phyloP scores from a whole-genome alignment of 306 rosid species.

The Oxytropis ochrocephala region DNA sequence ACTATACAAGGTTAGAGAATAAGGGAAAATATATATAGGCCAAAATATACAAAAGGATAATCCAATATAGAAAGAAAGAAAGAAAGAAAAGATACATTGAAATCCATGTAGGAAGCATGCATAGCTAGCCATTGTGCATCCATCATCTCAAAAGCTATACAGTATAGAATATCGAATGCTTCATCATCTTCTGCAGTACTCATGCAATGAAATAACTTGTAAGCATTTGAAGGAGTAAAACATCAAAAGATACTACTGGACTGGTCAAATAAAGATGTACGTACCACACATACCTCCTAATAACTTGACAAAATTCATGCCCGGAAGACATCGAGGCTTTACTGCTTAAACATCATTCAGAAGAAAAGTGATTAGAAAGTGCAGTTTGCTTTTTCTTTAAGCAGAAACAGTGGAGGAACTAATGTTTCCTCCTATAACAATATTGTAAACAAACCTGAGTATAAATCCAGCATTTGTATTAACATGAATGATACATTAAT shows the following conservation, averaged over 20 bases:
- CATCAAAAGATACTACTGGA: not conserved
- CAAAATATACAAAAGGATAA: not conserved
- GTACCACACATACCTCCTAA: conserved; percentile 67
- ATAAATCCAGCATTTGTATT: conserved; percentile 82
- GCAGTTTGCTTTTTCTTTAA: not conserved
- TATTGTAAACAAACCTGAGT: conserved; percentile 44
- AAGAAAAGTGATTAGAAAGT: conserved; percentile 3
- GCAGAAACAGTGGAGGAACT: not conserved
- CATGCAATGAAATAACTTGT: conserved; percentile 9
- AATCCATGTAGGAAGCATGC: conserved; percentile 94
- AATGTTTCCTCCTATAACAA: not conserved
- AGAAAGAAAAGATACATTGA: conserved; percentile 54
- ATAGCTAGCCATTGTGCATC: conserved; percentile 97
- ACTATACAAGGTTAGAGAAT: not conserved
- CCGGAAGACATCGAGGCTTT: conserved; percentile 81
- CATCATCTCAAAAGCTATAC: conserved; percentile 89
- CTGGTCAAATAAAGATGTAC: conserved; percentile 3
- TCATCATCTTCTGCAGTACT: conserved; percentile 70
- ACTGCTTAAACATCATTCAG: conserved; percentile 32
- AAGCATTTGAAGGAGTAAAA: not conserved
- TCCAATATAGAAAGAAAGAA: too few relatives aligned
- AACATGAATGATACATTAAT: conserved; percentile 83
- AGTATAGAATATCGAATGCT: conserved; percentile 72
- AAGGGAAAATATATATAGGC: not conserved
- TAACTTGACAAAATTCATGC: conserved; percentile 66